phyloP scores from a whole-genome alignment of 2,329 filamentous ascomycete genomes.

The Raffaelea albimanens region DNA sequence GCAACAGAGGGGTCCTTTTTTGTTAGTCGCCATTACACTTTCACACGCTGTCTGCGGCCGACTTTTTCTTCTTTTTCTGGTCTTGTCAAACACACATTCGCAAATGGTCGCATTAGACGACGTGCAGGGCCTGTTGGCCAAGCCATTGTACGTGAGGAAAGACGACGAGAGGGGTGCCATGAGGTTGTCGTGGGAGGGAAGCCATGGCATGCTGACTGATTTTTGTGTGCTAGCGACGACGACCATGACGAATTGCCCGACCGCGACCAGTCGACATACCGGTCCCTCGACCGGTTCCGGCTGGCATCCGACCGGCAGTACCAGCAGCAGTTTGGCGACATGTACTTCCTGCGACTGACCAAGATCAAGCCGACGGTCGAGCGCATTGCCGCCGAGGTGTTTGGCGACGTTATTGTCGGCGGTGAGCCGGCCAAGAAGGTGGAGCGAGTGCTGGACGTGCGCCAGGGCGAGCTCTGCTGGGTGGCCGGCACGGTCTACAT shows the following conservation, averaged over 20 bases:
- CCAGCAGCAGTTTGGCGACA: constrained; percentile 91
- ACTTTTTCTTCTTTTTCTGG: not conserved
- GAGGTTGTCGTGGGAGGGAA: too few species aligned
- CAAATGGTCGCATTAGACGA: constrained; percentile 36
- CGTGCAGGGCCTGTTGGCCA: constrained; percentile 34
- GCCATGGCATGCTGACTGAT: too few species aligned
- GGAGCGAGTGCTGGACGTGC: constrained; percentile 85
- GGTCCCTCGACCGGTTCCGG: constrained; percentile 63
- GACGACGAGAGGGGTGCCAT: too few species aligned
- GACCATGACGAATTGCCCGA: constrained; percentile 31
- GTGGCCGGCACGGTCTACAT: constrained; percentile 91
- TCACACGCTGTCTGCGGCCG: too few species aligned
- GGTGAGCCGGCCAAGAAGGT: constrained; percentile 66
- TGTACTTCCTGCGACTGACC: constrained; percentile 89
- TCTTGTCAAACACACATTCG: not conserved
- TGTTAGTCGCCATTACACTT: too few species aligned
- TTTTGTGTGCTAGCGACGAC: constrained; percentile 14
- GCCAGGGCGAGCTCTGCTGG: constrained; percentile 94
- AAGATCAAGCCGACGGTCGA: constrained; percentile 81
- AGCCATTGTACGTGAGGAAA: constrained; percentile 33
- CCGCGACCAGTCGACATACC: constrained; percentile 51
- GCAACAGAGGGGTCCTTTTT: too few species aligned
- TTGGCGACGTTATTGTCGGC: constrained; percentile 69
- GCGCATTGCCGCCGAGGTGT: constrained; percentile 61
- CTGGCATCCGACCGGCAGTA: constrained; percentile 68